Conservation (phyloP, 2,329 filamentous ascomycete species). For the Colletotrichum lindemuthianum region DNA sequence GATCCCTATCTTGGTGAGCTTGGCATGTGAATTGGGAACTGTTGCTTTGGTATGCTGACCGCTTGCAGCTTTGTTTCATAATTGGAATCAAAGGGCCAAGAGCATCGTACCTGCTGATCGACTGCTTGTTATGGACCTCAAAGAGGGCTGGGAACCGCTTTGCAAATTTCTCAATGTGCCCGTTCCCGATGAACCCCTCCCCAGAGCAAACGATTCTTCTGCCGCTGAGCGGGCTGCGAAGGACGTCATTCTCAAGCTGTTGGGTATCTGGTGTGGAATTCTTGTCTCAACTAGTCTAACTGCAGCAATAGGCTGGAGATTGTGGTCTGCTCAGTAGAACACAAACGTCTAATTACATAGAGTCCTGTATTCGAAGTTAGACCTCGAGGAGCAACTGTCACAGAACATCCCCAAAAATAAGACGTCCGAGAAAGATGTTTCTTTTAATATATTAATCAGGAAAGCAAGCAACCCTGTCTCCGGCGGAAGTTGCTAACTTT, state of each 20-base stretch:
- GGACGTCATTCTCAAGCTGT: not conserved
- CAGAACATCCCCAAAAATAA: too few relatives aligned
- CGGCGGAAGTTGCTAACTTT: too few relatives aligned
- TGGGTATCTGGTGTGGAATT: not conserved
- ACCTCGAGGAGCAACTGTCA: too few relatives aligned
- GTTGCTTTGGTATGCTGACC: too few relatives aligned
- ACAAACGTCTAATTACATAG: too few relatives aligned
- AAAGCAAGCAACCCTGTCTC: too few relatives aligned
- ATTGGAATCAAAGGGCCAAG: not conserved
- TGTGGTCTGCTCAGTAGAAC: too few relatives aligned
- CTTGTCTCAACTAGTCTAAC: not conserved
- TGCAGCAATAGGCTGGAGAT: too few relatives aligned
- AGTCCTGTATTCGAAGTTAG: too few relatives aligned
- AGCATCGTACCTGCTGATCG: not conserved
- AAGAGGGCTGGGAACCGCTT: conserved; percentile 49
- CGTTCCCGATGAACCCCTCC: conserved; percentile 41
- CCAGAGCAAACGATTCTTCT: conserved; percentile 26
- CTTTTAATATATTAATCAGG: too few relatives aligned
- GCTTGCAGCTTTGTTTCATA: not conserved
- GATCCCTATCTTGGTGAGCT: not conserved
- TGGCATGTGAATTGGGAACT: not conserved
- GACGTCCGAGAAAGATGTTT: too few relatives aligned
- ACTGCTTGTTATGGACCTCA: conserved; percentile 47
- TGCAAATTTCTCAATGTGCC: conserved; percentile 48
- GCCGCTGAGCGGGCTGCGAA: not conserved